Conservation (phyloP, 2,329 filamentous ascomycete genomes). For the Hypoxylon sp. region DNA sequence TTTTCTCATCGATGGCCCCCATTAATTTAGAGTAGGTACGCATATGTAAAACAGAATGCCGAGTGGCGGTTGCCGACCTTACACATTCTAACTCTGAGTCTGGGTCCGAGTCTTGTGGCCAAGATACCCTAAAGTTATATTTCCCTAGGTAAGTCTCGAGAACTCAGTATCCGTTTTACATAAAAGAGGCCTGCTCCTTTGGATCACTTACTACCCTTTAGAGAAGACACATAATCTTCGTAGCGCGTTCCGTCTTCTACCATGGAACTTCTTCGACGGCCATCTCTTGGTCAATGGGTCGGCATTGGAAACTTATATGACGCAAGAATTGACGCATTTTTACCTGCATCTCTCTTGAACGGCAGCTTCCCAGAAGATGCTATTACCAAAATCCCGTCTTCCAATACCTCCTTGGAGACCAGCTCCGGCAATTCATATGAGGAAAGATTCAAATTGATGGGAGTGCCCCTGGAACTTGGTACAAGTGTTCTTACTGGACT, state of each 20-base stretch:
- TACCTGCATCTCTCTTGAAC: neutral
- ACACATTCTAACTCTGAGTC: neutral
- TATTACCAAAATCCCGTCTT: neutral
- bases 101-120: neutral
- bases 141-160: no score
- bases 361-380: neutral
- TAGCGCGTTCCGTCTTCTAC: neutral
- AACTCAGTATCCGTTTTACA: neutral
- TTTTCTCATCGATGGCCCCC: neutral
- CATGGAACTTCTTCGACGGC: conserved; percentile 1
- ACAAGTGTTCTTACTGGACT: neutral
- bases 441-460: conserved; percentile 2
- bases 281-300: conserved; percentile 1
- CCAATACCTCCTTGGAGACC: neutral
- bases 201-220: neutral
- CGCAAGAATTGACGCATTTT: neutral
- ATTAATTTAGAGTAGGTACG: no score
- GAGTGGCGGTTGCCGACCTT: neutral
- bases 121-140: no score
- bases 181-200: neutral
- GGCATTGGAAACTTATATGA: neutral
- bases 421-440: neutral
- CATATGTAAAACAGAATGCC: no score
- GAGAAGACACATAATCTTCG: neutral
- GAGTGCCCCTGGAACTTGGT: neutral